phyloP scores from a whole-genome alignment of 345 rosid species.

The Citrus cavaleriei region DNA sequence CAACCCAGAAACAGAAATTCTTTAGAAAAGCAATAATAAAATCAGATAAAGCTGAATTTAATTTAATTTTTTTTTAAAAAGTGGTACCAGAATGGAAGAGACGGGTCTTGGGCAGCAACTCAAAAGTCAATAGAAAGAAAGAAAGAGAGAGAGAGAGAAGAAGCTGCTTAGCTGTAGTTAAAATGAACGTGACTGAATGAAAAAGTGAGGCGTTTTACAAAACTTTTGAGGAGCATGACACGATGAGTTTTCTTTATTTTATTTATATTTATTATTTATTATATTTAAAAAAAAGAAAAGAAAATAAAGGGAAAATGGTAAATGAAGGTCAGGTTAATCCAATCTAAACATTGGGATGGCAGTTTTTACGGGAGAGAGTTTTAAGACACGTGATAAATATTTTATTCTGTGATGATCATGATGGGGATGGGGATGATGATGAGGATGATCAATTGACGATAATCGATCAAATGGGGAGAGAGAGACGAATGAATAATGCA shows the following conservation, averaged over 20 bases:
- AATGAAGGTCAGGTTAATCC: constrained; percentile 7
- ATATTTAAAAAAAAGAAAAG: neutral
- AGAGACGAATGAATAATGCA: too few relatives aligned
- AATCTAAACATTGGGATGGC: constrained; percentile 5
- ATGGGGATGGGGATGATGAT: too few relatives aligned
- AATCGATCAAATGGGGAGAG: too few relatives aligned
- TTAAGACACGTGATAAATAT: too few relatives aligned
- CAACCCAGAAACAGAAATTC: constrained; percentile 1
- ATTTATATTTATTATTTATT: too few relatives aligned
- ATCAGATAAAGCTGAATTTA: neutral
- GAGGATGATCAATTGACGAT: too few relatives aligned
- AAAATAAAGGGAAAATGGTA: neutral
- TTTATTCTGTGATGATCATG: too few relatives aligned
- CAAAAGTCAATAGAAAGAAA: neutral
- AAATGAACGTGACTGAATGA: too few relatives aligned
- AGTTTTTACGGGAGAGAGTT: too few relatives aligned
- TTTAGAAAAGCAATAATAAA: neutral
- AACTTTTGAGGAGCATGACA: neutral
- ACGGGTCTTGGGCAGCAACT: neutral
- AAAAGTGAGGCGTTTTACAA: neutral
- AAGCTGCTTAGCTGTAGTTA: neutral
- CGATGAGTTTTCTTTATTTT: neutral
- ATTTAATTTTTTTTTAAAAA: neutral
- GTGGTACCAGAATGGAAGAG: constrained; percentile 8
- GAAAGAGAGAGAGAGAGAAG: neutral